Conservation (phyloP, 2,329 filamentous ascomycete species). For the Beauveria australis region DNA sequence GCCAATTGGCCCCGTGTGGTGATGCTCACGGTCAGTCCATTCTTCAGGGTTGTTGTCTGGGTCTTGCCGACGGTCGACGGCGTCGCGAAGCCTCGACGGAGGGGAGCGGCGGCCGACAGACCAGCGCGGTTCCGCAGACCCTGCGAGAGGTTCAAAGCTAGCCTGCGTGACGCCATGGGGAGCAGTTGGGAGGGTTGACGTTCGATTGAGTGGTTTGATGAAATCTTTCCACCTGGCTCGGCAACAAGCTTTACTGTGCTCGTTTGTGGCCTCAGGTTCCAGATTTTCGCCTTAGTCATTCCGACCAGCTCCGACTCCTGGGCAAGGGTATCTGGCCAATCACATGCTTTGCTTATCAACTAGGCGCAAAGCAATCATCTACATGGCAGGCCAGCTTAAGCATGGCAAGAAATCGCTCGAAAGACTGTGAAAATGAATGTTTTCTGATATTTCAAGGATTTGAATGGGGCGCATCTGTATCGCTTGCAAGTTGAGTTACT, state of each 20-base stretch:
- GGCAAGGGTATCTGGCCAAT: conserved; percentile 27
- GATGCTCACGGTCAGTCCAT: conserved; percentile 80
- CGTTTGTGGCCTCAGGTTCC: conserved; percentile 35
- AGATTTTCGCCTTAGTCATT: conserved; percentile 31
- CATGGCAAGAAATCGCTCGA: not conserved
- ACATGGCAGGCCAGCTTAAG: not conserved
- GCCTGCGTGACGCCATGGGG: conserved; percentile 91
- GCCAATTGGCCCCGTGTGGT: conserved; percentile 30
- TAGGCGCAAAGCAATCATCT: not conserved
- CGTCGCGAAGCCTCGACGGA: conserved; percentile 84
- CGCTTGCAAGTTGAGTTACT: not conserved
- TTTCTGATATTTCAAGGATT: not conserved
- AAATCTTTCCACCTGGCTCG: conserved; percentile 38
- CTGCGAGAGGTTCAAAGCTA: conserved; percentile 89
- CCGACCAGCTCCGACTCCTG: conserved; percentile 34
- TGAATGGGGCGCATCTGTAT: not conserved
- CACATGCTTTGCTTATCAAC: conserved; percentile 13
- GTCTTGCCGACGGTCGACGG: conserved; percentile 76
- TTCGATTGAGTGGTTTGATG: conserved; percentile 50
- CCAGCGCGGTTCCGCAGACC: conserved; percentile 82
- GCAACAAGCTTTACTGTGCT: conserved; percentile 38
- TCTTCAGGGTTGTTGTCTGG: conserved; percentile 91
- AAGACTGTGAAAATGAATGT: not conserved
- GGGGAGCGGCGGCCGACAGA: conserved; percentile 66
- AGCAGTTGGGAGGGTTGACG: conserved; percentile 41